Evolutionary conservation across 768 basidiomycete genomes (phyloP), one percentile per base, ranked within the genome.

Genomic region (Gloeophyllum trabeum): DNA sequence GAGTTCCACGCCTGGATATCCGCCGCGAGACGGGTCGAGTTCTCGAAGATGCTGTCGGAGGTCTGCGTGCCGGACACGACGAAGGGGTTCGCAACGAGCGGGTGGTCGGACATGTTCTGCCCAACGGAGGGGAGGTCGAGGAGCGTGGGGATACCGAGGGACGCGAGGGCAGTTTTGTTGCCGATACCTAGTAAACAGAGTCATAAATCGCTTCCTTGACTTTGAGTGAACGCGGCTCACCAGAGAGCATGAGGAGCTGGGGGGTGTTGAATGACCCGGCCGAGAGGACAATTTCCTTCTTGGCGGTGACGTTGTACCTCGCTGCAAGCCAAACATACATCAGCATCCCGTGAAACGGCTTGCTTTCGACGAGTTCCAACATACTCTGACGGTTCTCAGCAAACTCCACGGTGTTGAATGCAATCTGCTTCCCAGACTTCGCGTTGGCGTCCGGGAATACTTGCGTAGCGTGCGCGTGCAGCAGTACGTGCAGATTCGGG

Each of bases 221-320:
- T 10, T 38, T 7, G 10, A 7, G 19, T 24, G 32, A 24, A 3
- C 19, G 6, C 32, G 19, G 16, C 30, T 38, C 19, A 44, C 56
- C 57, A 25, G 57, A 56, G 22, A 55, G 45, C 41, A 50, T 42
- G 14, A 59, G 43, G 26, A 59, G 39, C 19, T 56, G 53, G 18
- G 57, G 57, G 6, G 57, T 52, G 28, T 50, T 44, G 19, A 59
- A 45, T 10, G 51, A 18, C 5, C 56, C 57, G 2, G 51, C 51
- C 14, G 51, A 53, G 6, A 59, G 42, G 18, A 59, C 53, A 16
- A 55, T 46, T 26, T 57, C 51, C 18, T 48, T 49, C 1, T n/a
- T 26, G 21, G 51, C 55, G 5, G 25, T 40, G 4, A 43, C 46
- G 19, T 23, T 37, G 22, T 30, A 30, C 28, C 28, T 30, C 16